phyloP scores from a whole-genome alignment of 2,329 filamentous ascomycete species.

The Helotiales sp. region DNA sequence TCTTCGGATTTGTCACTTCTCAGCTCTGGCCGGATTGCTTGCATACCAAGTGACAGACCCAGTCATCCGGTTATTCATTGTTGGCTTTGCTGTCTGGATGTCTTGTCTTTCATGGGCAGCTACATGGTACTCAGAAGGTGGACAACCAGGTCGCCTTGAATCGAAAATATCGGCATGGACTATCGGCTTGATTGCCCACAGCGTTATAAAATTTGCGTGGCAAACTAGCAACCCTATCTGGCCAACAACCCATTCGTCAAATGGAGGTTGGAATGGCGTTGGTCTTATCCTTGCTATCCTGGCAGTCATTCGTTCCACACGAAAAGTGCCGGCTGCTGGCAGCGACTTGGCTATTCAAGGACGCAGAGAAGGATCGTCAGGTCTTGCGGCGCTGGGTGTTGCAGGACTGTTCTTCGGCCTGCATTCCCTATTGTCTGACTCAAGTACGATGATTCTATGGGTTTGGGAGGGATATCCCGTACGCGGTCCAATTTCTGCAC shows the following conservation, averaged over 20 bases:
- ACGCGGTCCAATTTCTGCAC: conserved; percentile 82
- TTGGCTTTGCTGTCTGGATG: conserved; percentile 81
- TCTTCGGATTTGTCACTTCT: conserved; percentile 71
- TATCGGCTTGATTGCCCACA: conserved; percentile 83
- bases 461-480: conserved; percentile 97
- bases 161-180: conserved; percentile 80
- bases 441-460: conserved; percentile 98
- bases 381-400: conserved; percentile 77
- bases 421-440: conserved; percentile 92
- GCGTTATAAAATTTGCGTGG: conserved; percentile 89
- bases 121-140: conserved; percentile 78
- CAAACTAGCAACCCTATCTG: conserved; percentile 96
- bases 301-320: conserved; percentile 76
- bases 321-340: conserved; percentile 59
- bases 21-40: conserved; percentile 78
- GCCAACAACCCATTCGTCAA: conserved; percentile 88
- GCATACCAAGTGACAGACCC: conserved; percentile 79
- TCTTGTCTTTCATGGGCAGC: conserved; percentile 84
- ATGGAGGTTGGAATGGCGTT: conserved; percentile 90
- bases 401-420: conserved; percentile 86
- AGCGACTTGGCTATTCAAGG: conserved; percentile 49
- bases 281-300: conserved; percentile 78
- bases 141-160: conserved; percentile 77
- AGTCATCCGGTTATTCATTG: conserved; percentile 75
- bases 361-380: conserved; percentile 68